Base-by-base conservation (phyloP, 768 basidiomycete genomes). In the Xerocomus spinulosus region DNA sequence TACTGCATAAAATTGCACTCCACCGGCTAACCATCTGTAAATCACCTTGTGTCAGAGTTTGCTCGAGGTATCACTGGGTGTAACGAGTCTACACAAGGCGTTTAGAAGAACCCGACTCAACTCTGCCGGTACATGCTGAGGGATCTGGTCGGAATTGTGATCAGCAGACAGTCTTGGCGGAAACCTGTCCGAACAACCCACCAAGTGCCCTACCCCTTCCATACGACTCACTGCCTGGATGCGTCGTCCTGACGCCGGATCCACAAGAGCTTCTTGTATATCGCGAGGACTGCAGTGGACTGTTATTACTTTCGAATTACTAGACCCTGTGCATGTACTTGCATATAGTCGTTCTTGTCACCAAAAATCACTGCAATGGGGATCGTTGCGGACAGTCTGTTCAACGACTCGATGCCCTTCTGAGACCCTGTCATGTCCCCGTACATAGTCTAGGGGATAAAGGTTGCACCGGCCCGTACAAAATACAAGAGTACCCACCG, bases 281-380 rank as follows among this genome's bases (percentile, higher is more conserved):
- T 24, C 7, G 5, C 64, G 59, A 28, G 70, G 68, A 34, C 69
- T 70, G 45, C 18, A 2, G 20, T 13, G 7, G 39, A 20, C 50
- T 24, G 50, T 4, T 8, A n/a, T n/a, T n/a, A n/a, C n/a, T 13
- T 25, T 3, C 5, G 15, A 5, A 1, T 5, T 24, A 10, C 15
- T 5, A 9, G 21, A 6, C 36, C 20, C 9, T 5, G 12, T 24
- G 6, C 10, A 46, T 4, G 13, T 12, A 47, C 77, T 29, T 41
- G 80, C 82, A 84, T 69, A 53, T 75, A 76, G 53, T 84, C 81
- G 20, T 73, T 67, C 24, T 71, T 63, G 15, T 59, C 64, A 9
- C 80, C 82, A 28, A 83, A 68, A 30, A 81, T 66, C 18, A 83
- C 63, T 53, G 82, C 80, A 1, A 83, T 65, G 0, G 80, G 80